These are phyloP conservation scores for Globisporangium recalcitrans DNA, from an alignment of 352 stramenopile genomes.

Conservation along the genomic window DNA sequence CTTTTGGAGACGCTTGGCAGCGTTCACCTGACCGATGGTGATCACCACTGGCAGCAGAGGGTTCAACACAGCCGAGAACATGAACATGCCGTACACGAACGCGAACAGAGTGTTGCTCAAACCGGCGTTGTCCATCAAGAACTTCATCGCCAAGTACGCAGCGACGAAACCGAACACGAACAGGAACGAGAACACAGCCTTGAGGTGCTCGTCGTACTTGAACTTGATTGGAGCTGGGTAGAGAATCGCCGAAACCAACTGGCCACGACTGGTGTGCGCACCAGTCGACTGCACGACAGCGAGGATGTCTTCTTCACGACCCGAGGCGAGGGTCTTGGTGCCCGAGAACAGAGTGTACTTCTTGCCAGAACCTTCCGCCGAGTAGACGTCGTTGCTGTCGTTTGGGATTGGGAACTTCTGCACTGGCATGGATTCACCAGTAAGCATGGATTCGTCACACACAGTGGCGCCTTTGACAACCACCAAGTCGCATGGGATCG, in stretches of 20 bases:
- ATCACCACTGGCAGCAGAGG: constrained; percentile 88
- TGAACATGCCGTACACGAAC: constrained; percentile 79
- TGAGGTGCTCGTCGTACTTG: constrained; percentile 90
- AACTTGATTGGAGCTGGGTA: constrained; percentile 84
- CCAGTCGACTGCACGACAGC: constrained; percentile 80
- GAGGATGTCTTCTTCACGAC: constrained; percentile 53
- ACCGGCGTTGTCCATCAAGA: constrained; percentile 59
- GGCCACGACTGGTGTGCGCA: constrained; percentile 78
- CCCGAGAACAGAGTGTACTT: constrained; percentile 87
- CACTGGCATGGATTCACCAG: constrained; percentile 83
- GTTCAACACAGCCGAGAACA: constrained; percentile 71
- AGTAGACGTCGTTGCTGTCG: constrained; percentile 50
- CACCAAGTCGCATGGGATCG: constrained; percentile 65
- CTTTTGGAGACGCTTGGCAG: constrained; percentile 65
- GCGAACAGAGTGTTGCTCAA: constrained; percentile 67
- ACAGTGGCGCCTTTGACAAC: constrained; percentile 63
- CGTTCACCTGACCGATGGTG: constrained; percentile 83
- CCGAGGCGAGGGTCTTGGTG: constrained; percentile 67
- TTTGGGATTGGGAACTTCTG: constrained; percentile 70
- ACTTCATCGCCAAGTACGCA: constrained; percentile 68
- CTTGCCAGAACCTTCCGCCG: constrained; percentile 53
- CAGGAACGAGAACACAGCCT: constrained; percentile 77
- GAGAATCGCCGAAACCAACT: constrained; percentile 84
- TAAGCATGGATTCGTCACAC: constrained; percentile 74
- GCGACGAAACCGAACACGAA: constrained; percentile 71